Conservation (phyloP, 768 basidiomycete species). For the Cytidiella melzeri region DNA sequence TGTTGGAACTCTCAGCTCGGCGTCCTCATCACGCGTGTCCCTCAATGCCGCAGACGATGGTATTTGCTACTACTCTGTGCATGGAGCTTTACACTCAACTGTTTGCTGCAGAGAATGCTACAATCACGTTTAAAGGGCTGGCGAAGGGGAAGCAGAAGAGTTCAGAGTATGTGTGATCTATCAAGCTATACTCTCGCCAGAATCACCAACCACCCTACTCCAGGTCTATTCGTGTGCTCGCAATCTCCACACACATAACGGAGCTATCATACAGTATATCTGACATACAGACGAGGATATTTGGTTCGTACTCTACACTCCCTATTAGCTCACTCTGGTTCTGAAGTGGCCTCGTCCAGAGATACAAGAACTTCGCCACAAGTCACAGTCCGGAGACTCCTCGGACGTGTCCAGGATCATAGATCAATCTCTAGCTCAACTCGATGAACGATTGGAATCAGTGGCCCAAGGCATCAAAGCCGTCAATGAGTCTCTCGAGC, state of each 20-base stretch:
- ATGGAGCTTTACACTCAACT: constrained; percentile 8
- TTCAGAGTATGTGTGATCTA: constrained; percentile 53
- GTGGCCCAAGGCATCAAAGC: constrained; percentile 68
- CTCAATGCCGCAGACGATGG: constrained; percentile 61
- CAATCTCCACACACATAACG: constrained; percentile 80
- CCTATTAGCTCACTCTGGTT: not conserved
- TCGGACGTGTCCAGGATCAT: constrained; percentile 62
- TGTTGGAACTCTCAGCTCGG: constrained; percentile 24
- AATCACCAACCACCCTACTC: constrained; percentile 6
- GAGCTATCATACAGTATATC: constrained; percentile 83
- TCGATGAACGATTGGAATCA: constrained; percentile 73
- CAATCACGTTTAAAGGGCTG: constrained; percentile 53
- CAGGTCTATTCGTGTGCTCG: constrained; percentile 72
- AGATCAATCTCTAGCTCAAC: constrained; percentile 71
- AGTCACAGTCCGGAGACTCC: constrained; percentile 58
- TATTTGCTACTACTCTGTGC: constrained; percentile 30
- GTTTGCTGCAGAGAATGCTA: constrained; percentile 56
- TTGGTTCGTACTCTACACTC: constrained; percentile 44
- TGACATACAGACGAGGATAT: constrained; percentile 88
- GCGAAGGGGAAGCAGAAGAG: constrained; percentile 51
- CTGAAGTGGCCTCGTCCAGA: constrained; percentile 30
- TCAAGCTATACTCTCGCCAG: constrained; percentile 20
- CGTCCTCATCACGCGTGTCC: constrained; percentile 52
- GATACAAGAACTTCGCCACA: constrained; percentile 90
- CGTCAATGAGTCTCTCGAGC: constrained; percentile 59